These are phyloP conservation scores for Cystofilobasidium bisporidii DNA, from an alignment of 768 basidiomycete genomes.

Conservation along the genomic window DNA sequence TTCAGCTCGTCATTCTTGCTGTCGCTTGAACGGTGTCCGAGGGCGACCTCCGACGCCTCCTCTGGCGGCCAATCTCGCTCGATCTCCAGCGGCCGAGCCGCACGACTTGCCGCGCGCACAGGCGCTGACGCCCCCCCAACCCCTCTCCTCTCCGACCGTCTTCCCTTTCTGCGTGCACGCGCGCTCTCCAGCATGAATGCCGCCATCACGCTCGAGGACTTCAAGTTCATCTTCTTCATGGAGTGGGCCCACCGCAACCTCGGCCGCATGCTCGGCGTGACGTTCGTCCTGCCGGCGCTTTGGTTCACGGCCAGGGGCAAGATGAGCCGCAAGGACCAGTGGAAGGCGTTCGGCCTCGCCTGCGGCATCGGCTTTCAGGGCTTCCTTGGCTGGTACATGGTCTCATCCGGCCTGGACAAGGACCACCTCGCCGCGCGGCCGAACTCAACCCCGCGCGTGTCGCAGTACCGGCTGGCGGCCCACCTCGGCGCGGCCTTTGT, in stretches of 20 bases:
- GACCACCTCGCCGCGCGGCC: constrained; percentile 61
- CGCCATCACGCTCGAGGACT: constrained; percentile 73
- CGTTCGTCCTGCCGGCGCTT: constrained; percentile 70
- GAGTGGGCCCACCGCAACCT: constrained; percentile 94
- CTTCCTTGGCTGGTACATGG: constrained; percentile 97
- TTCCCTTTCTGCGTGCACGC: background rate
- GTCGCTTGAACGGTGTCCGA: no score
- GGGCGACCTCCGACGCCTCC: no score
- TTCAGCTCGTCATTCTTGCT: no score
- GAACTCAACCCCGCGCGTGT: constrained; percentile 76
- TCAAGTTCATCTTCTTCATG: constrained; percentile 96
- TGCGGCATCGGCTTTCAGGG: constrained; percentile 72
- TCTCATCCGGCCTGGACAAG: constrained; percentile 85
- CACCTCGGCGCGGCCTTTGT: constrained; percentile 85
- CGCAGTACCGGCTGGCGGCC: constrained; percentile 89
- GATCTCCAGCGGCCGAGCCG: no score
- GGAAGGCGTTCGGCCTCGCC: constrained; percentile 62
- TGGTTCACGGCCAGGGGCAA: constrained; percentile 68
- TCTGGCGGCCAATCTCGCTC: no score
- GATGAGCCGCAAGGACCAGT: constrained; percentile 55
- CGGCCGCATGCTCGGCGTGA: constrained; percentile 57
- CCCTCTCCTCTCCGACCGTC: background rate
- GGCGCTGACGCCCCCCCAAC: background rate
- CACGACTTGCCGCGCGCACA: background rate
- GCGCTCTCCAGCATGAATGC: constrained; percentile 62